Evolutionary conservation across 768 basidiomycete species (phyloP), one percentile per base, ranked within the genome.

Genomic region (Chalciporus pseudorubinellus): DNA sequence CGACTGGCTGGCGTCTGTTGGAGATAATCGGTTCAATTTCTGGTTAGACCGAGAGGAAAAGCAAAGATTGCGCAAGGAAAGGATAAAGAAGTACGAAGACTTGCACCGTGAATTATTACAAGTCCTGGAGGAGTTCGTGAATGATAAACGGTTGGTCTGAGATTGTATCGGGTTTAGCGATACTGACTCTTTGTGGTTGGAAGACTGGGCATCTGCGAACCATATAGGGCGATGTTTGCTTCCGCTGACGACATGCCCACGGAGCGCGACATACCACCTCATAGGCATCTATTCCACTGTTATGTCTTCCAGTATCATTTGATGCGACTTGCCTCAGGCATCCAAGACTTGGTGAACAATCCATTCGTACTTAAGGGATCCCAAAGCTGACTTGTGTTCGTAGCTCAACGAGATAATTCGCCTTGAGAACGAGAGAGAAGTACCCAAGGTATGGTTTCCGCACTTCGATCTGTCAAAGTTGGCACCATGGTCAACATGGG

Each of bases 231-330:
- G 11, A 73, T 74, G 0, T 80, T 87, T 46, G 75, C 77, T 28
- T 58, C 72, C 4, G 57, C 53, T 19, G 66, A 66, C 49, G 69
- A 66, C 40, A 46, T 54, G 14, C 53, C 48, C 24, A 49, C 58
- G 46, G 62, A 66, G 13, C 53, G 68, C n/a, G 76, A 78, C 7
- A 68, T 75, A 12, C 82, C 80, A 1, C 79, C 83, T 0, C 87
- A 89, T 66, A 79, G 83, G 36, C 81, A 83, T 61, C 70, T 91
- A 8, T 91, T 91, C 58, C 72, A 87, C 50, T 86, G 83, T 44
- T 90, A 84, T 58, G 78, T 87, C 24, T 89, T 87, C 62, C 85
- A 91, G 53, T 77, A 72, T 48, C 78, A 79, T 51, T 57, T 75
- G 44, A 72, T 76, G 62, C 67, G 63, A 12, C 75, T 78, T 53